Evolutionary conservation across 73 alveolate genomes (phyloP), one percentile per base, ranked within the genome.

Genomic region (Blepharisma stoltei): DNA sequence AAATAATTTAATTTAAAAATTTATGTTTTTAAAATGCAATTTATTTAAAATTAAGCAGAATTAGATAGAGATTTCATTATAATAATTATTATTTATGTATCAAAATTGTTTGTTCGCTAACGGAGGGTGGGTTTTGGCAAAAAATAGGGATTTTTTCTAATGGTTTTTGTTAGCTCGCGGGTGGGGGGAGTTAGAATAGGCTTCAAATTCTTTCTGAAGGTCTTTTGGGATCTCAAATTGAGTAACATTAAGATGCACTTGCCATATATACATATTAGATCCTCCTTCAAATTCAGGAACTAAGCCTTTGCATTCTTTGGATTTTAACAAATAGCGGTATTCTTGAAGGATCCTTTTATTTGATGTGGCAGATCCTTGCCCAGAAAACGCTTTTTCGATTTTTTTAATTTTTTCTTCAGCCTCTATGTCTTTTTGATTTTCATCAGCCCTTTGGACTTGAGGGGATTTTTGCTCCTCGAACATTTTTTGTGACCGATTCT

Each of bases 341-440:
- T 60, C 73, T 25, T 60, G 73, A 11, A 60, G 37, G 48, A 60
- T 18, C 23, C 73, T 60, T 60, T 60, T 60, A 25, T 60, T 60
- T 14, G 73, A 8, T 18, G 73, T 25, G 23, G 45, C 23, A 2
- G 73, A 60, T 9, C 73, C 73, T 60, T 25, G 38, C 2, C 73
- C 73, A 14, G 73, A 60, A 60, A 60, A 60, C 2, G 37, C 45
- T 9, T 60, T 25, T 60, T 60, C 73, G 0, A 60, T 0, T 1
- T 60, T 25, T 5, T 60, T 60, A 1, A 60, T 8, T 14, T 18
- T 60, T 20, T 25, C 23, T 25, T 60, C 73, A 11, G 37, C 5
- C 5, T 60, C 73, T 25, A 38, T n/a, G 0, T n/a, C 11, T 18
- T 14, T 14, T 4, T 60, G 0, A 1, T 60, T 25, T 60, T 60